Conservation (phyloP, 257 asterid genomes). For the Solanum chilense region DNA sequence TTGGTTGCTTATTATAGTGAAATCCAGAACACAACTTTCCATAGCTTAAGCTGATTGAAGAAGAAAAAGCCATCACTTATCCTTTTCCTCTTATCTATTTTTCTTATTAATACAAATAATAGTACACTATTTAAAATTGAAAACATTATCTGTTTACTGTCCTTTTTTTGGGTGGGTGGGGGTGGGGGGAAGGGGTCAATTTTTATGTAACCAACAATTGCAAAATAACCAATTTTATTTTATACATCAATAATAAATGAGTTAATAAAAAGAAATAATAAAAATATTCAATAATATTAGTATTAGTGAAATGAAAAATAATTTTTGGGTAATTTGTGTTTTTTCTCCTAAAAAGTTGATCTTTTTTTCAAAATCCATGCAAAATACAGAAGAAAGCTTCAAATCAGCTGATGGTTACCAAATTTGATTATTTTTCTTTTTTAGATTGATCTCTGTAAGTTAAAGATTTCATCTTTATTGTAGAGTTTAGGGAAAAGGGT, state of each 20-base stretch:
- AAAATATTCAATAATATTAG: neutral
- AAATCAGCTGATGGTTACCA: too few species aligned
- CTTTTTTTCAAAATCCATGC: too few species aligned
- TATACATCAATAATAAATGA: neutral
- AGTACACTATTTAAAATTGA: neutral
- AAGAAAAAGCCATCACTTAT: constrained; percentile 39
- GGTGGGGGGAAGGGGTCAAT: fast-evolving
- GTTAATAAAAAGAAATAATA: neutral
- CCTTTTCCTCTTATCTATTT: neutral
- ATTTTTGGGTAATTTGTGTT: neutral
- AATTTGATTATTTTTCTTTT: too few species aligned
- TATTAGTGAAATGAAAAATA: neutral
- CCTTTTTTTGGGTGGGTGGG: neutral
- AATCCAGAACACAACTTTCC: neutral
- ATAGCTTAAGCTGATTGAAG: constrained; percentile 17
- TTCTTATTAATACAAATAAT: neutral
- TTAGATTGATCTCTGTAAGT: neutral
- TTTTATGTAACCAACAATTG: neutral
- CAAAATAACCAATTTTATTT: neutral
- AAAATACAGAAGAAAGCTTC: too few species aligned
- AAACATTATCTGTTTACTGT: neutral
- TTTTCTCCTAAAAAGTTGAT: neutral
- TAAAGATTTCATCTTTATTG: too few species aligned
- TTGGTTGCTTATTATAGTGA: neutral
- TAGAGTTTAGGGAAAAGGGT: neutral